Percentiles rank a stretch among this genome's conserved stretches.
Conservation (phyloP, 1,284 basidiomycete genomes). For the Pseudozyma sp. region DNA sequence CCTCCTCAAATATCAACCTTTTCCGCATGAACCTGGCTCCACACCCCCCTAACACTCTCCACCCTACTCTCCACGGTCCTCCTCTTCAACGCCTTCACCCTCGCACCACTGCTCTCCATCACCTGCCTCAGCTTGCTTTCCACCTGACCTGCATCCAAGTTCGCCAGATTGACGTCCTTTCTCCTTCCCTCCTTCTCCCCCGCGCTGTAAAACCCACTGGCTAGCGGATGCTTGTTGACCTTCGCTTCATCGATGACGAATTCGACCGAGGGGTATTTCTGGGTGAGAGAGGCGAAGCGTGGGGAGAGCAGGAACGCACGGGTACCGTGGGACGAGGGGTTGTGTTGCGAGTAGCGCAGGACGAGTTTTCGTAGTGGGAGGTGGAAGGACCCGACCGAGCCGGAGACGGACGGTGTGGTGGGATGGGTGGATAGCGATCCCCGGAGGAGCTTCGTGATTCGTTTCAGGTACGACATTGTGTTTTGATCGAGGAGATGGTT, state of each 20-base stretch:
- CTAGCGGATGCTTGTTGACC: slow-evolving; percentile 22
- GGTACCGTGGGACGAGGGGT: slow-evolving; percentile 15
- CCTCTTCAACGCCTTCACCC: slow-evolving; percentile 35
- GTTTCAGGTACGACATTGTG: slow-evolving; percentile 43
- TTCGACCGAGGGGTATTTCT: slow-evolving; percentile 26
- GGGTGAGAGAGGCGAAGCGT: slow-evolving; percentile 6
- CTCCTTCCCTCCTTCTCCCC: not conserved
- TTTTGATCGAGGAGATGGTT: too few relatives aligned
- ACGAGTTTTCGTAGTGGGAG: slow-evolving; percentile 44
- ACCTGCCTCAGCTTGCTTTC: slow-evolving; percentile 22
- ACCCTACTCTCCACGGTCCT: slow-evolving; percentile 13
- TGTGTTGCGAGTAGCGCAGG: slow-evolving; percentile 29
- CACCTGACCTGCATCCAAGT: slow-evolving; percentile 29
- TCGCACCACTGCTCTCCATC: slow-evolving; percentile 21
- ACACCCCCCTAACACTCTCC: slow-evolving; percentile 38
- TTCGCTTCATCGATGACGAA: slow-evolving; percentile 27
- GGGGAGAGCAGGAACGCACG: slow-evolving; percentile 22
- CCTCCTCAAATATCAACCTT: slow-evolving; percentile 12
- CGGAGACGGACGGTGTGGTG: not conserved
- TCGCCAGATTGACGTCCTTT: slow-evolving; percentile 38
- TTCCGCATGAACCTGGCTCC: slow-evolving; percentile 32
- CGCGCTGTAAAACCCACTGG: slow-evolving; percentile 18
- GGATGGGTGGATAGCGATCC: slow-evolving; percentile 23
- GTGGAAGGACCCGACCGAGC: slow-evolving; percentile 11
- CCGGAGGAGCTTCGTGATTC: slow-evolving; percentile 32